A percentile compares a stretch with the other conserved stretches of the same genome.
Evolutionary conservation across 805 yeast genomes (phyloP).

Genomic region (Saccharomycopsis vini): DNA sequence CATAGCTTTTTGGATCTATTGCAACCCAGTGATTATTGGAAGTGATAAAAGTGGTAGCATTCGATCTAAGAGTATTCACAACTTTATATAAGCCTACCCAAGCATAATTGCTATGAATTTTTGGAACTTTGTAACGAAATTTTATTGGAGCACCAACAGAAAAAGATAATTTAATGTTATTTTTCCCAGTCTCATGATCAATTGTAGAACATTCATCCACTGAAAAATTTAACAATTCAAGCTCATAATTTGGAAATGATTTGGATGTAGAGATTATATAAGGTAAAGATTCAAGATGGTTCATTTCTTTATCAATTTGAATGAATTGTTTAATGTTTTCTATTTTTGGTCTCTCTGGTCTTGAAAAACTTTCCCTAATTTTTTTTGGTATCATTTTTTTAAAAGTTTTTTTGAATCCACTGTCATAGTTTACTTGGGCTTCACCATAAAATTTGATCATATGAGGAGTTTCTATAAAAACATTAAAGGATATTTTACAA

Average conservation of each 20-base stretch:
- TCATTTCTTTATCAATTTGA: not conserved
- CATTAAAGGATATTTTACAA: slow-evolving; percentile 57
- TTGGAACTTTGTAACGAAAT: slow-evolving; percentile 47
- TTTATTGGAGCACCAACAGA: slow-evolving; percentile 45
- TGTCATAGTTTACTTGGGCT: slow-evolving; percentile 32
- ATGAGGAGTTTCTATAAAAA: slow-evolving; percentile 69
- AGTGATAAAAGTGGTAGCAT: slow-evolving; percentile 47
- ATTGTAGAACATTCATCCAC: slow-evolving; percentile 1
- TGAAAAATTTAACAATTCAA: slow-evolving; percentile 21
- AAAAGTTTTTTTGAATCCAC: slow-evolving; percentile 19
- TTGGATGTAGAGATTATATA: not conserved
- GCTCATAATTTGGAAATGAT: not conserved
- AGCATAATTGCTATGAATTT: slow-evolving; percentile 39
- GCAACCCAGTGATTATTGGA: slow-evolving; percentile 63
- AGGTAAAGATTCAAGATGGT: not conserved
- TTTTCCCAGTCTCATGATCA: not conserved
- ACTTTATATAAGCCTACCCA: slow-evolving; percentile 75
- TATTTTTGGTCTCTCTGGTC: not conserved
- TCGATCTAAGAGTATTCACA: slow-evolving; percentile 46
- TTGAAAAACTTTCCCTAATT: not conserved
- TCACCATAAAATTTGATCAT: slow-evolving; percentile 71
- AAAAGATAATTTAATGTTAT: slow-evolving; percentile 20
- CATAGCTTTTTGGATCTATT: slow-evolving; percentile 29
- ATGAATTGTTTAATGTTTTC: not conserved
- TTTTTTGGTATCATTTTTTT: slow-evolving; percentile 13